phyloP scores from a whole-genome alignment of 495 filamentous ascomycete species.

The Melanomma pulvis-pyrius region DNA sequence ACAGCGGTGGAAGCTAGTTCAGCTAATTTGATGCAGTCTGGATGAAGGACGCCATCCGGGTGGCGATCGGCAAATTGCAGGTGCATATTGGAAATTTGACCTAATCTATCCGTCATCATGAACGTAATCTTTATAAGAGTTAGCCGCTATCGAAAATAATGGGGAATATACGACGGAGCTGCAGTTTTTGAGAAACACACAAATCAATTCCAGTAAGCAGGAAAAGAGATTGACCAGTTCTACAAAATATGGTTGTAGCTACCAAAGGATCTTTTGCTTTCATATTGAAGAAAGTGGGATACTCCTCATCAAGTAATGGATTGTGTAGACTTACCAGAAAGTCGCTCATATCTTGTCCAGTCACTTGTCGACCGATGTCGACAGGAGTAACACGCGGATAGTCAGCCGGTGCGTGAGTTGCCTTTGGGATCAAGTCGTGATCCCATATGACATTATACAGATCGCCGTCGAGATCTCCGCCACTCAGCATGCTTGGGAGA shows the following conservation, averaged over 20 bases:
- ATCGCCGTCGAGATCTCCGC: conserved; percentile 84
- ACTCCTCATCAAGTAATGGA: too few relatives aligned
- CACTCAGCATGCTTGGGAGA: conserved; percentile 73
- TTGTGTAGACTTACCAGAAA: conserved; percentile 57
- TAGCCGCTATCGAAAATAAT: too few relatives aligned
- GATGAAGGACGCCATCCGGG: conserved; percentile 57
- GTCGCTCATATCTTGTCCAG: conserved; percentile 64
- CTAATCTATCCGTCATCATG: conserved; percentile 73
- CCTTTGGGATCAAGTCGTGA: not conserved
- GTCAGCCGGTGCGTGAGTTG: conserved; percentile 56
- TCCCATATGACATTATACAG: conserved; percentile 67
- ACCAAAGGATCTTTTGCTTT: too few relatives aligned
- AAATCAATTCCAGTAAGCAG: too few relatives aligned
- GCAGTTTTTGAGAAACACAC: too few relatives aligned
- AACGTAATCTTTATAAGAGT: conserved; percentile 57
- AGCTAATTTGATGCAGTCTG: conserved; percentile 64
- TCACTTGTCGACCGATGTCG: conserved; percentile 60
- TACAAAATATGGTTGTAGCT: too few relatives aligned
- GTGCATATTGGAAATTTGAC: conserved; percentile 68
- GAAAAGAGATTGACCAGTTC: too few relatives aligned
- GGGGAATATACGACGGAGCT: too few relatives aligned
- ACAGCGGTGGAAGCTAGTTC: conserved; percentile 75
- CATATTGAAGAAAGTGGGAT: too few relatives aligned
- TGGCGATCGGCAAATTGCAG: conserved; percentile 67
- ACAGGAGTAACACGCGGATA: conserved; percentile 61